Conservation (phyloP, 2,329 filamentous ascomycete species). For the Pyrenophora seminiperda region DNA sequence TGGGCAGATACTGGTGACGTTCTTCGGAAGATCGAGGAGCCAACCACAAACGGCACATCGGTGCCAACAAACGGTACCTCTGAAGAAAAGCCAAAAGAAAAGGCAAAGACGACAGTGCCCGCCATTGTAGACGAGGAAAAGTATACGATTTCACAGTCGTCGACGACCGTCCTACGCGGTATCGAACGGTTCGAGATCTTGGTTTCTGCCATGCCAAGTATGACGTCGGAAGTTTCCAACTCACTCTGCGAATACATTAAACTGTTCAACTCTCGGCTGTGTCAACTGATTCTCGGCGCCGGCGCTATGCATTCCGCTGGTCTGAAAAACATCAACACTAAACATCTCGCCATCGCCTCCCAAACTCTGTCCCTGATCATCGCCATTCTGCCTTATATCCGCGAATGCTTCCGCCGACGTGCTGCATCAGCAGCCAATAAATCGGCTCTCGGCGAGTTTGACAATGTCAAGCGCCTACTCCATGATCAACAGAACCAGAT, state of each 20-base stretch:
- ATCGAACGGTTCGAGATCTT: constrained; percentile 84
- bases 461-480: constrained; percentile 80
- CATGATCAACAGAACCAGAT: constrained; percentile 92
- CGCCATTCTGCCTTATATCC: constrained; percentile 83
- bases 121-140: constrained; percentile 83
- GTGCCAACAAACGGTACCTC: constrained; percentile 38
- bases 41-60: constrained; percentile 30
- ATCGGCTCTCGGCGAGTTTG: constrained; percentile 74
- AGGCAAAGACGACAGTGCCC: constrained; percentile 54
- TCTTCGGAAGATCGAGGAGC: constrained; percentile 28
- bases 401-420: constrained; percentile 88
- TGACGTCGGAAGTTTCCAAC: constrained; percentile 80
- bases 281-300: constrained; percentile 94
- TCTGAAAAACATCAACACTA: constrained; percentile 87
- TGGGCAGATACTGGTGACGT: constrained; percentile 66
- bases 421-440: constrained; percentile 49
- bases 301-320: constrained; percentile 88
- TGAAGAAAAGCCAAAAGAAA: constrained; percentile 39
- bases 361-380: constrained; percentile 89
- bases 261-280: constrained; percentile 92
- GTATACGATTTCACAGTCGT: constrained; percentile 84
- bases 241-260: constrained; percentile 85
- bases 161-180: constrained; percentile 77
- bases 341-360: constrained; percentile 88
- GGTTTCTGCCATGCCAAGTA: constrained; percentile 82